Evolutionary conservation across 441 rosid genomes (phyloP).

Genomic region (Manihot esculenta): DNA sequence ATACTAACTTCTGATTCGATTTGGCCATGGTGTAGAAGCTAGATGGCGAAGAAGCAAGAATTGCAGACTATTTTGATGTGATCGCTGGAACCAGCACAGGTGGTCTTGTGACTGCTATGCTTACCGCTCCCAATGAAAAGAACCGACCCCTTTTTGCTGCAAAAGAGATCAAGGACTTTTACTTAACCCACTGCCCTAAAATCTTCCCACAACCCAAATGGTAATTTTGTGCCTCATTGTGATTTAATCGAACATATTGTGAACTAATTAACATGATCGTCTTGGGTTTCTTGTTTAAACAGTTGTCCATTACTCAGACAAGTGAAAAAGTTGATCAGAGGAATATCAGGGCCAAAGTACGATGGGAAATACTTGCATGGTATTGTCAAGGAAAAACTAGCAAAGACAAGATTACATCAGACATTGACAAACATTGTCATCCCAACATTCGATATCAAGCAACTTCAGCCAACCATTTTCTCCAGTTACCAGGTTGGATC

Average conservation of each 20-base stretch:
- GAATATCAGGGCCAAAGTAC: conserved; percentile 30
- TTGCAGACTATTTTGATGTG: conserved; percentile 52
- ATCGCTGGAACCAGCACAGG: conserved; percentile 57
- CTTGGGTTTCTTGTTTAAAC: not conserved
- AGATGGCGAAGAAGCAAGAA: conserved; percentile 47
- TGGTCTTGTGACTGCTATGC: conserved; percentile 53
- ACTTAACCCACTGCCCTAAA: conserved; percentile 38
- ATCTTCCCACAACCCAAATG: conserved; percentile 45
- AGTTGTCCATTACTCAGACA: not conserved
- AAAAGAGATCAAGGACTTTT: conserved; percentile 43
- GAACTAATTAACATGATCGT: too few relatives aligned
- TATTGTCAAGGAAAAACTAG: conserved; percentile 26
- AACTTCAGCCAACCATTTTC: conserved; percentile 44
- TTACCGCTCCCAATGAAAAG: conserved; percentile 40
- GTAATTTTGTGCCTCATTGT: too few relatives aligned
- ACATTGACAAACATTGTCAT: conserved; percentile 43
- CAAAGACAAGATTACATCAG: conserved; percentile 29
- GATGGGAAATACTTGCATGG: conserved; percentile 29
- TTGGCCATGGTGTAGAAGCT: conserved; percentile 30
- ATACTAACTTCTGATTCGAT: too few relatives aligned
- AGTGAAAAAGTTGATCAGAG: conserved; percentile 1
- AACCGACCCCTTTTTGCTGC: conserved; percentile 47
- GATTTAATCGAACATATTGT: too few relatives aligned
- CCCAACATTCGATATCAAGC: conserved; percentile 45
- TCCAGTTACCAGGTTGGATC: conserved; percentile 36